Evolutionary conservation across 164 flowering plant genomes (phyloP), one percentile per base, ranked within the genome.

Genomic region (Tetracentron sinense): DNA sequence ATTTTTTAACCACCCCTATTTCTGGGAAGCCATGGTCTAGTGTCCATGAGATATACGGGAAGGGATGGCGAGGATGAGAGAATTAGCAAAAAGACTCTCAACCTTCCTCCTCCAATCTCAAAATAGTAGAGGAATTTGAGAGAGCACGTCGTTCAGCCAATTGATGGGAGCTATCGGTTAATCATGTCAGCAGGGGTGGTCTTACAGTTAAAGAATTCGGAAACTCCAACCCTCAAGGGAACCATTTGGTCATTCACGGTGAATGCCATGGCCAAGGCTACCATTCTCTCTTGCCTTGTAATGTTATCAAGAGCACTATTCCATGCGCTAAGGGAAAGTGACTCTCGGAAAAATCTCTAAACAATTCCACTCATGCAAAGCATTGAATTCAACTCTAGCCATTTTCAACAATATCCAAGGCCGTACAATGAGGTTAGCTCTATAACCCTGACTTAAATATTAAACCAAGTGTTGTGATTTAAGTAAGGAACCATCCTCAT

Each of bases 111-210:
- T 51, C 31, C 61, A n/a, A 19, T 63, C 26, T 35, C 50, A 30
- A 42, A 42, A 22, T 30, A n/a, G 54, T 54, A 55, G 65, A n/a
- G 56, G 55, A 47, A 27, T 25, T 28, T 52, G 22, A 56, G 60
- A 30, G 60, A 52, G 15, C 46, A 46, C 25, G 46, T 29, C 8
- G 54, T 42, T 33, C 55, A 46, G 56, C 29, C 63, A 51, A 29
- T 44, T 52, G 61, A 19, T 49, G 52, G 52, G 52, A 49, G 52
- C 20, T 49, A 3, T 21, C 52, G 25, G 7, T 7, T 21, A n/a
- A n/a, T n/a, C n/a, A n/a, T n/a, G n/a, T n/a, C n/a, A n/a, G n/a
- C 21, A 25, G 22, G 21, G 52, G 29, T 25, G 22, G 53, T 47
- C 38, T 60, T 17, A 53, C 8, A 46, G 64, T n/a, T 16, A 49